Evolutionary conservation across 352 stramenopile species (phyloP), one percentile per base, ranked within the genome.

Genomic region (Phytophthora idaei): DNA sequence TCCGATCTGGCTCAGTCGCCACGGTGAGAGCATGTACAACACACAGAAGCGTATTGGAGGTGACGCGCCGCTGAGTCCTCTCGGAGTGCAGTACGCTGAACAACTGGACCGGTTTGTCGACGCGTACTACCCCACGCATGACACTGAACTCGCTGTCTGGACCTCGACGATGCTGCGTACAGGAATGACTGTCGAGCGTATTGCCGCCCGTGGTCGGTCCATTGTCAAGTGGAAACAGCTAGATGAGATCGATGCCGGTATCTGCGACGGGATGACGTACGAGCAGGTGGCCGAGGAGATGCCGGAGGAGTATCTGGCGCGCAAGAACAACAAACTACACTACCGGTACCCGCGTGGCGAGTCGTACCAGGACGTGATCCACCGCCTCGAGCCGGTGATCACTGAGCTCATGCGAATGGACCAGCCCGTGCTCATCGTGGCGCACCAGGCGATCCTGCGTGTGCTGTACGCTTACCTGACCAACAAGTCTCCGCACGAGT

Each of bases 1-100:
- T 12, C 94, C 93, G 8, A 99, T 99, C 73, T 99, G 97, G 83
- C 85, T 99, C 42, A 98, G 93, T 54, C 92, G 97, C 45, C 97
- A 99, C 74, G 97, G 97, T 37, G 95, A 99, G 83, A 98, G 92
- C 34, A 94, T 99, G 81, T 99, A 98, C 85, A 99, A 99, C 74
- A 89, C 97, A 52, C 82, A 98, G 69, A 98, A 98, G 57, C 95
- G 97, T 29, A 99, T 99, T 76, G 97, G 97, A 47, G 97, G 97
- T 14, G 97, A 99, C 81, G 85, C 91, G 17, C 90, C 91, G 25
- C 77, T 99, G 6, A 98, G 93, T 57, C 85, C 90, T 8, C 80
- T 92, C 11, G 97, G 97, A 10, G 69, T 96, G 36, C 84, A 98
- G 73, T 99, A 99, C 79, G 95, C 96, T 1, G 78, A 93, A 56